A percentile compares a stretch with the other conserved stretches of the same genome.
Conservation (phyloP, 139 green algal genomes). For the Picochlorum sp. region DNA sequence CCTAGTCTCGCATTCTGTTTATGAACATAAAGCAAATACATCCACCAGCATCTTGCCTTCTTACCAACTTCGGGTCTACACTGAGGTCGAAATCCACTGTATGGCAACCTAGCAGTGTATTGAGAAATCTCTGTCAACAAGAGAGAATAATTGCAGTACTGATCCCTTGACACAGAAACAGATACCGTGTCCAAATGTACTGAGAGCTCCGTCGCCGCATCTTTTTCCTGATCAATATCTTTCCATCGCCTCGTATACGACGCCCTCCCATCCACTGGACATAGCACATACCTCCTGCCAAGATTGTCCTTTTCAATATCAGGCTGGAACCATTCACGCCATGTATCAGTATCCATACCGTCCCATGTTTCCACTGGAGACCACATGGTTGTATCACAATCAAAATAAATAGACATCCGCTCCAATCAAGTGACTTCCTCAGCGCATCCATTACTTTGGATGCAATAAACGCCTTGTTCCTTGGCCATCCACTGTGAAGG, state of each 20-base stretch:
- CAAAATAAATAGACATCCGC: slow-evolving; percentile 71
- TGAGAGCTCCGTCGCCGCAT: slow-evolving; percentile 29
- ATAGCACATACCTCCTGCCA: slow-evolving; percentile 47
- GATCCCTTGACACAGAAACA: slow-evolving; percentile 29
- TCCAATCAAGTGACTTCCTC: slow-evolving; percentile 68
- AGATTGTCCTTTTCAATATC: slow-evolving; percentile 20
- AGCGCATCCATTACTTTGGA: slow-evolving; percentile 61
- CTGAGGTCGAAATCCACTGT: slow-evolving; percentile 47
- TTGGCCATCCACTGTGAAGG: slow-evolving; percentile 75
- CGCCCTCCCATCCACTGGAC: slow-evolving; percentile 49
- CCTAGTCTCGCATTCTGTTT: slow-evolving; percentile 16
- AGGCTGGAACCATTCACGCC: slow-evolving; percentile 66
- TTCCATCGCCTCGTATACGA: slow-evolving; percentile 46
- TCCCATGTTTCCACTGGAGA: slow-evolving; percentile 37
- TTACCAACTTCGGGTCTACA: slow-evolving; percentile 25
- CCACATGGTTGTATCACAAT: slow-evolving; percentile 48
- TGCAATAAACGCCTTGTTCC: slow-evolving; percentile 72
- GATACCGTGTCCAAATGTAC: slow-evolving; percentile 37
- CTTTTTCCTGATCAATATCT: slow-evolving; percentile 27
- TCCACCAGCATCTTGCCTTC: slow-evolving; percentile 63
- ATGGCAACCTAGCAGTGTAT: slow-evolving; percentile 42
- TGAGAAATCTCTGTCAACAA: slow-evolving; percentile 58
- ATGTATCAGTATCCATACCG: slow-evolving; percentile 38
- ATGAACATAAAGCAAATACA: slow-evolving; percentile 55
- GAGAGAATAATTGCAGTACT: slow-evolving; percentile 65